phyloP scores from a whole-genome alignment of 1,284 basidiomycete species.

The Cryptococcus maquisensis region DNA sequence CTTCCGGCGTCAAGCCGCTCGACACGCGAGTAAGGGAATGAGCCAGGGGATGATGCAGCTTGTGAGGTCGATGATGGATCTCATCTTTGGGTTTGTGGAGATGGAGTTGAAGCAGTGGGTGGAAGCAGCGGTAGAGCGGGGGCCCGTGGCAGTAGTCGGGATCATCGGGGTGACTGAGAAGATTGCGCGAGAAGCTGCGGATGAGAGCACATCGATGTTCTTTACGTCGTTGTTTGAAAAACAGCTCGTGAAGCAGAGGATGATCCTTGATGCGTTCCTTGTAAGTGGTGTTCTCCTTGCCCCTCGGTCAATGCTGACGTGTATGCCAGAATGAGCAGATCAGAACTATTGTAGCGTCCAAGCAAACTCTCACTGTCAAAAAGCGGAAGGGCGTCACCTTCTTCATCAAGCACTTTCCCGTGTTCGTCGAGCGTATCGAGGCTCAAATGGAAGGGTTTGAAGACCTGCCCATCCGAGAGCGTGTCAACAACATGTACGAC shows the following conservation, averaged over 20 bases:
- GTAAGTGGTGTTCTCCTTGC: conserved; percentile 53
- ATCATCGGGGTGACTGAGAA: conserved; percentile 75
- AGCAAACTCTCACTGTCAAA: conserved; percentile 57
- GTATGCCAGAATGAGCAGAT: conserved; percentile 71
- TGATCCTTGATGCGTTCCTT: conserved; percentile 69
- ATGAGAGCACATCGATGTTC: conserved; percentile 72
- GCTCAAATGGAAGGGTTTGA: conserved; percentile 75
- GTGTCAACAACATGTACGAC: conserved; percentile 80
- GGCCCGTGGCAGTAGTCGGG: conserved; percentile 77
- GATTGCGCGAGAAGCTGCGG: conserved; percentile 66
- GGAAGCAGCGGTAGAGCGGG: conserved; percentile 69
- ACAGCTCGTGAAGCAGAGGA: conserved; percentile 70
- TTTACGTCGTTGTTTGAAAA: conserved; percentile 70
- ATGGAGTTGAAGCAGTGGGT: conserved; percentile 79
- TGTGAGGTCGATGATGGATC: conserved; percentile 79
- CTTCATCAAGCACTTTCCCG: conserved; percentile 88
- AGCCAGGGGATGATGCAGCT: conserved; percentile 70
- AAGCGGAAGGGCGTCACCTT: conserved; percentile 84
- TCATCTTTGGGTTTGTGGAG: conserved; percentile 90
- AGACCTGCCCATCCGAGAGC: conserved; percentile 69
- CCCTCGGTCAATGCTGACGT: not conserved
- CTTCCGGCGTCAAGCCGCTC: conserved; percentile 82
- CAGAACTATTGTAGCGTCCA: conserved; percentile 83
- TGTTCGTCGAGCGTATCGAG: conserved; percentile 80
- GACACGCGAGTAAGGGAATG: conserved; percentile 58